Evolutionary conservation across 768 basidiomycete genomes (phyloP).

Genomic region (Calocera cornea): DNA sequence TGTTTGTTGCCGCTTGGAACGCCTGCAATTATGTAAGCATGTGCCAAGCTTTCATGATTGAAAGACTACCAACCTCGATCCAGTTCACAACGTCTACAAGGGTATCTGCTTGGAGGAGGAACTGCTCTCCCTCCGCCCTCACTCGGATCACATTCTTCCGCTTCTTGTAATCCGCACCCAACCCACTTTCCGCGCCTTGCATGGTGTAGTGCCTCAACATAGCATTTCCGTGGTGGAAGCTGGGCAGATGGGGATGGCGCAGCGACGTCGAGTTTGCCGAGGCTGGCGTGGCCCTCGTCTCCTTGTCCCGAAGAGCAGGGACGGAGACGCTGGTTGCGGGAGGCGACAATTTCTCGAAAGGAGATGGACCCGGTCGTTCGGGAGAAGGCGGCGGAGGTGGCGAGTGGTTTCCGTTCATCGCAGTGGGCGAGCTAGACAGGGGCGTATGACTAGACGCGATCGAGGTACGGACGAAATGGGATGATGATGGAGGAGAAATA

Average conservation of each 20-base stretch:
- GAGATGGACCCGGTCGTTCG: constrained; percentile 16
- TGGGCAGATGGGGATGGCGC: constrained; percentile 15
- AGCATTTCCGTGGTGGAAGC: constrained; percentile 23
- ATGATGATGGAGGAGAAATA: constrained; percentile 3
- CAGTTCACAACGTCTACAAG: constrained; percentile 79
- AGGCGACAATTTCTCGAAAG: constrained; percentile 19
- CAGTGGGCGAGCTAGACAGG: constrained; percentile 13
- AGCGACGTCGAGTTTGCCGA: constrained; percentile 7
- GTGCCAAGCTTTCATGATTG: too few species aligned
- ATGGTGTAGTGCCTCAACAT: constrained; percentile 63
- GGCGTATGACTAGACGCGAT: not conserved
- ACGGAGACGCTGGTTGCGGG: not conserved
- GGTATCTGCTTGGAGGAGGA: constrained; percentile 77
- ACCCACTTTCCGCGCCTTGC: constrained; percentile 82
- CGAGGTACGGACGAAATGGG: not conserved
- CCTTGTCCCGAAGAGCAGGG: not conserved
- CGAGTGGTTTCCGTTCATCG: not conserved
- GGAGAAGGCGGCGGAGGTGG: constrained; percentile 8
- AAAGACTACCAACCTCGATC: constrained; percentile 71
- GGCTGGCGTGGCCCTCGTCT: constrained; percentile 5
- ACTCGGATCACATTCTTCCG: constrained; percentile 87
- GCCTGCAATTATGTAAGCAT: constrained; percentile 42
- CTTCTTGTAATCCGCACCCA: constrained; percentile 91
- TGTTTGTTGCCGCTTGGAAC: constrained; percentile 82
- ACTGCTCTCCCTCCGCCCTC: constrained; percentile 89